Base-by-base conservation (phyloP, 169 alveolate species). In the Cryptosporidium parvum region DNA sequence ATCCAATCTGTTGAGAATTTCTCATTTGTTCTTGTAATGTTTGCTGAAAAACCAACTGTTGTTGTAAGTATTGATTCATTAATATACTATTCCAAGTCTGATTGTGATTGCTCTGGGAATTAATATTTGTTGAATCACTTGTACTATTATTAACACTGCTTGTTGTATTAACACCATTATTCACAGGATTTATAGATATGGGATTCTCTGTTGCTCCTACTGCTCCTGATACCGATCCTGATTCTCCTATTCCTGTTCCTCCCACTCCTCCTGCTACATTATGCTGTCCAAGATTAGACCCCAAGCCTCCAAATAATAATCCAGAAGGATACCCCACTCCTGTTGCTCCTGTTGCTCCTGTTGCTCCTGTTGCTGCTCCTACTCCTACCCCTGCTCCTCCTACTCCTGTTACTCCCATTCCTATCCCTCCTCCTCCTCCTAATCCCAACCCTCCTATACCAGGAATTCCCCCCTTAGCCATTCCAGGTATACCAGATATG, bases 1-100 rank as follows among this genome's bases (percentile, higher is more conserved):
- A n/a, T 4, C 51, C 21, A n/a, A 31, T 65, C 14, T 65, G 72
- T 39, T 72, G 67, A 18, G 44, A 26, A 65, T 65, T 80, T 29
- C 51, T 59, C 7, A 80, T 31, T 16, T 80, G 89, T 21, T 80
- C 89, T 69, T 80, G 89, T 31, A 80, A 18, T 8, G 89, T 62
- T 29, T 80, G 89, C 33, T 80, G 89, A 42, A 80, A 80, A 18
- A 29, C 48, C 3, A 80, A 35, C 26, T 80, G 89, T 65, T 80
- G 89, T 45, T 80, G 89, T 5, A 80, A n/a, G 59, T 80, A 80
- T 31, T 80, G 89, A 65, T 80, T 80, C 89, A 80, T 65, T 51
- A 80, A 37, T n/a, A 80, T 31, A 16, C 31, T 29, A 4, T 45
- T 37, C 89, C 89, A 62, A 4, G 31, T 44, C 70, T 62, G 65